Base-by-base conservation (phyloP, 2,329 filamentous ascomycete genomes). In the Fusarium keratoplasticum region DNA sequence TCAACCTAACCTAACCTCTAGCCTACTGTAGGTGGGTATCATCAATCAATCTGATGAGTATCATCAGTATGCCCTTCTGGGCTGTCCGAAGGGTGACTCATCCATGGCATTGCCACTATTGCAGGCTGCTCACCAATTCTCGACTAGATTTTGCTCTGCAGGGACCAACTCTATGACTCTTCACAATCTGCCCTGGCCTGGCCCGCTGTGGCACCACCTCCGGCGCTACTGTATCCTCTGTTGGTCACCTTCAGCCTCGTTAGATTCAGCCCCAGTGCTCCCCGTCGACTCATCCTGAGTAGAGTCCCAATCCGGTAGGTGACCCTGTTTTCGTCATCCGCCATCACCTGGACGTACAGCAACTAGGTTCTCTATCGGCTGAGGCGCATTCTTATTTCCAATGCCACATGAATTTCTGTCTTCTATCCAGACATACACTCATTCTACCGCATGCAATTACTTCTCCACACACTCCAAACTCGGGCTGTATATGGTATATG, bases 241-340 rank as follows among this genome's bases (percentile, higher is more conserved):
- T 33, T 42, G 25, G 18, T 55, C 31, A 14, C 52, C 31, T 35
- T 47, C 38, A 33, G 31, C 42, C 35, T 60, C 22, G 20, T 55
- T 60, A 50, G 52, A 44, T 60, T 44, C 62, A 70, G 61, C 63
- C 60, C 50, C 62, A 57, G 35, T 29, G 5, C 25, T 31, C 57
- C 14, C 58, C 33, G 76, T 77, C 73, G 75, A 77, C 75, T 77
- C 75, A 77, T 77, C 44, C 54, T 61, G 64, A 62, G 52, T 74
- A 62, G 50, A 62, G 54, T 60, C 67, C 75, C 64, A 70, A 76
- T 69, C 50, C 55, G 71, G 75, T 47, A 77, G 62, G 67, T 54
- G 52, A 25, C 40, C 29, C 33, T 22, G 33, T 33, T 20, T 36
- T 25, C 40, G 27, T 38, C 52, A 61, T 55, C 44, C 22, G 25